These are phyloP conservation scores for Spongispora temasekensis DNA, from an alignment of 1,284 basidiomycete species.

Conservation along the genomic window DNA sequence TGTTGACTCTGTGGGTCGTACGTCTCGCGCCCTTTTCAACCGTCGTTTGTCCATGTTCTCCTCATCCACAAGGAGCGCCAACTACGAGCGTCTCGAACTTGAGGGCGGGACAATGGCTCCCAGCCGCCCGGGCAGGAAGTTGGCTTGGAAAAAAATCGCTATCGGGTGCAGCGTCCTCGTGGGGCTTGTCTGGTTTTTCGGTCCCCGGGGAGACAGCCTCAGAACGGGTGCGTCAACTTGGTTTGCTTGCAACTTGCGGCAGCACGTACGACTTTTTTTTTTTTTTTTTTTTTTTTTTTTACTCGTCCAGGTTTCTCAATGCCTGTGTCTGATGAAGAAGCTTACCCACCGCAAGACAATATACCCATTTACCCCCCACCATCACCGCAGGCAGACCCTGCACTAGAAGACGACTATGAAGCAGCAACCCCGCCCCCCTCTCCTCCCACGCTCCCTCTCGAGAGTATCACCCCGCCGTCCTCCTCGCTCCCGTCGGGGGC, in stretches of 20 bases:
- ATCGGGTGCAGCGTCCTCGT: conserved; percentile 56
- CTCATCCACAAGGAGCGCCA: conserved; percentile 48
- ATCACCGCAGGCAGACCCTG: too few relatives aligned
- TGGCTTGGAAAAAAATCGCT: conserved; percentile 70
- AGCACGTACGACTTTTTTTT: too few relatives aligned
- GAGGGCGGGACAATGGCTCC: conserved; percentile 56
- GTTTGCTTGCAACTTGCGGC: too few relatives aligned
- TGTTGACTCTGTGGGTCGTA: conserved; percentile 24
- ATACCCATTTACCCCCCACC: conserved; percentile 21
- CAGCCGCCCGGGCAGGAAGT: conserved; percentile 37
- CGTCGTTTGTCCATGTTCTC: conserved; percentile 23
- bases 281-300: too few relatives aligned
- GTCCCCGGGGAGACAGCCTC: conserved; percentile 43
- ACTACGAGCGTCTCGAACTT: conserved; percentile 68
- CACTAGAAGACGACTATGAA: too few relatives aligned
- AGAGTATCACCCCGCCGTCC: conserved; percentile 1
- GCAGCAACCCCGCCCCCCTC: too few relatives aligned
- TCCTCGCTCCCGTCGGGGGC: conserved; percentile 4
- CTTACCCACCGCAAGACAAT: conserved; percentile 20
- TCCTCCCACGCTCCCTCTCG: too few relatives aligned
- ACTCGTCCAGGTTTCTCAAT: conserved; percentile 15
- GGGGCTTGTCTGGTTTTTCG: conserved; percentile 62
- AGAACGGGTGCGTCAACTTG: too few relatives aligned
- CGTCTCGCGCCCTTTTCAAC: conserved; percentile 23
- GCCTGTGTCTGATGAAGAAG: conserved; percentile 22